phyloP scores from a whole-genome alignment of 2,329 filamentous ascomycete genomes.

The Aplosporella prunicola region DNA sequence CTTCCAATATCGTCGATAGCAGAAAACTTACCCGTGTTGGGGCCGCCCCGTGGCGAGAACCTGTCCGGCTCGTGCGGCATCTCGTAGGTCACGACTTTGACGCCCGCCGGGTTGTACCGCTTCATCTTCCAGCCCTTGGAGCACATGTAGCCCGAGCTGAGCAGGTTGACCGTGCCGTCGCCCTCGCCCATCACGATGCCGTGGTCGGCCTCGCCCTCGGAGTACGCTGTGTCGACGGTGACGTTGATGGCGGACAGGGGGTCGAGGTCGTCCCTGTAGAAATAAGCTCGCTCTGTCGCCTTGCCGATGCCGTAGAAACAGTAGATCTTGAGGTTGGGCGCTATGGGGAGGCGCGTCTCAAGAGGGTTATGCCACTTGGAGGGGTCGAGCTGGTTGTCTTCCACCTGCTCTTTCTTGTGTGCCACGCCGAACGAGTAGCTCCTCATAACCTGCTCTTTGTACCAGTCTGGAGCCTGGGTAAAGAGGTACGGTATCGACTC shows the following conservation, averaged over 20 bases:
- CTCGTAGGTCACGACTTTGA: conserved; percentile 76
- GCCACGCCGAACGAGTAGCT: conserved; percentile 88
- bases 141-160: conserved; percentile 95
- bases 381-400: conserved; percentile 47
- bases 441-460: conserved; percentile 57
- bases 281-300: conserved; percentile 85
- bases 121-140: conserved; percentile 89
- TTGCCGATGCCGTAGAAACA: conserved; percentile 97
- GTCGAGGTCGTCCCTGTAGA: conserved; percentile 67
- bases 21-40: conserved; percentile 46
- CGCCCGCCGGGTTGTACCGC: conserved; percentile 80
- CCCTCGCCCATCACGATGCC: conserved; percentile 95
- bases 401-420: conserved; percentile 67
- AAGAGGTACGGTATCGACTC: conserved; percentile 71
- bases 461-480: conserved; percentile 76
- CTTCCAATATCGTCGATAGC: background rate
- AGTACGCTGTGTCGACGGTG: conserved; percentile 44
- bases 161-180: conserved; percentile 88
- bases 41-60: conserved; percentile 70
- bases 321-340: conserved; percentile 86
- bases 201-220: conserved; percentile 53
- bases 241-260: conserved; percentile 57
- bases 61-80: conserved; percentile 95
- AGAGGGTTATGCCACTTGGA: conserved; percentile 91
- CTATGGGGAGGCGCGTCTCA: conserved; percentile 75